phyloP scores from a whole-genome alignment of 2,329 filamentous ascomycete species.

The Aspergillus sp. region DNA sequence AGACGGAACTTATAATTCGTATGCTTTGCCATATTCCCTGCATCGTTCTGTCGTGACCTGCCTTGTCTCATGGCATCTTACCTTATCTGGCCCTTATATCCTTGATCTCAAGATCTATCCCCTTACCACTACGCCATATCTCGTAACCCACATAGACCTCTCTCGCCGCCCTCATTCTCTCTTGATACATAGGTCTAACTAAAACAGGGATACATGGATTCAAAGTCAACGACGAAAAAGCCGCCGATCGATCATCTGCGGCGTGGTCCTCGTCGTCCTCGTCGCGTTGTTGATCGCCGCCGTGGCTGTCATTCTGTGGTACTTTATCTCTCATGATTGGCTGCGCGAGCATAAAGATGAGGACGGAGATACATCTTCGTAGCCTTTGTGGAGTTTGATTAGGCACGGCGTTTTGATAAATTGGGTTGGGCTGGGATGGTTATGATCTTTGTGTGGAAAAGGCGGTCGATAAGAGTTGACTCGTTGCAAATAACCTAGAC shows the following conservation, averaged over 20 bases:
- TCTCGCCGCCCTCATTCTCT: too few relatives aligned
- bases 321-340: slow-evolving; percentile 39
- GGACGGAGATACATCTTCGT: neutral
- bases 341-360: slow-evolving; percentile 15
- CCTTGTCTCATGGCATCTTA: too few relatives aligned
- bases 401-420: too few relatives aligned
- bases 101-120: too few relatives aligned
- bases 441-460: too few relatives aligned
- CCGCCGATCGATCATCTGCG: slow-evolving; percentile 48
- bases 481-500: too few relatives aligned
- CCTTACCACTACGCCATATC: too few relatives aligned
- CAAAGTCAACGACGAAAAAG: slow-evolving; percentile 50
- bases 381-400: too few relatives aligned
- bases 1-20: slow-evolving; percentile 21
- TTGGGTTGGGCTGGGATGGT: too few relatives aligned
- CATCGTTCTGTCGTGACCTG: neutral
- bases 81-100: too few relatives aligned
- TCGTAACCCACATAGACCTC: too few relatives aligned
- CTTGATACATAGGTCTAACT: neutral
- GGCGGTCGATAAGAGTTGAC: too few relatives aligned
- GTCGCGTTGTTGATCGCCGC: slow-evolving; percentile 42
- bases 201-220: slow-evolving; percentile 55
- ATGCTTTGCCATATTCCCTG: slow-evolving; percentile 3
- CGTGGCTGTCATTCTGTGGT: slow-evolving; percentile 47
- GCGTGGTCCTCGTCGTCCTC: slow-evolving; percentile 31